Percentiles rank a stretch among this genome's conserved stretches.
These are phyloP conservation scores for Plenodomus biglobosus DNA, from an alignment of 2,329 filamentous ascomycete species.

Conservation along the genomic window DNA sequence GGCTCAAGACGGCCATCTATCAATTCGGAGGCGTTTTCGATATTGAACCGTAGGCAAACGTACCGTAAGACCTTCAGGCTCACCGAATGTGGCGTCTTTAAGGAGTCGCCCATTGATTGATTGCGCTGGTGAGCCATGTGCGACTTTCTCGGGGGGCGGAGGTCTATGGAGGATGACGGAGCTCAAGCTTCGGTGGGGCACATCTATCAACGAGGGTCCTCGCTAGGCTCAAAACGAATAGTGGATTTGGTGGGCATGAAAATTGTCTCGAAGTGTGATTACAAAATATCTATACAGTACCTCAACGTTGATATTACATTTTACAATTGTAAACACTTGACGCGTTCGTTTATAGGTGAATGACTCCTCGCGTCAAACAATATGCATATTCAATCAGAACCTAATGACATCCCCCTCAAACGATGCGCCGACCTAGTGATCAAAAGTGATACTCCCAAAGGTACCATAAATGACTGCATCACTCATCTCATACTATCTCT, in stretches of 20 bases:
- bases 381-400: slow-evolving; percentile 6
- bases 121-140: slow-evolving; percentile 45
- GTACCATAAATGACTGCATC: slow-evolving; percentile 28
- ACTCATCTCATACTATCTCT: too few relatives aligned
- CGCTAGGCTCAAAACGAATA: slow-evolving; percentile 1
- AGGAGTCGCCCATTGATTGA: slow-evolving; percentile 42
- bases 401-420: slow-evolving; percentile 37
- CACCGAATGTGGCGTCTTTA: slow-evolving; percentile 68
- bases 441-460: slow-evolving; percentile 55
- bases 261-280: slow-evolving; percentile 1
- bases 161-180: slow-evolving; percentile 7
- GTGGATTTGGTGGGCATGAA: slow-evolving; percentile 9
- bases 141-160: not conserved
- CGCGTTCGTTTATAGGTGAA: not conserved
- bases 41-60: slow-evolving; percentile 27
- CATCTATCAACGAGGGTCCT: slow-evolving; percentile 1
- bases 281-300: too few relatives aligned
- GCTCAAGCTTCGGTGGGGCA: slow-evolving; percentile 16
- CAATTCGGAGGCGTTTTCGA: not conserved
- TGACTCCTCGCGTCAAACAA: not conserved
- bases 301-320: too few relatives aligned
- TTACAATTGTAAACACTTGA: too few relatives aligned
- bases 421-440: slow-evolving; percentile 49
- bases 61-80: slow-evolving; percentile 85
- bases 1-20: not conserved